Base-by-base conservation (phyloP, 768 basidiomycete species). In the Amanita polypyramis region DNA sequence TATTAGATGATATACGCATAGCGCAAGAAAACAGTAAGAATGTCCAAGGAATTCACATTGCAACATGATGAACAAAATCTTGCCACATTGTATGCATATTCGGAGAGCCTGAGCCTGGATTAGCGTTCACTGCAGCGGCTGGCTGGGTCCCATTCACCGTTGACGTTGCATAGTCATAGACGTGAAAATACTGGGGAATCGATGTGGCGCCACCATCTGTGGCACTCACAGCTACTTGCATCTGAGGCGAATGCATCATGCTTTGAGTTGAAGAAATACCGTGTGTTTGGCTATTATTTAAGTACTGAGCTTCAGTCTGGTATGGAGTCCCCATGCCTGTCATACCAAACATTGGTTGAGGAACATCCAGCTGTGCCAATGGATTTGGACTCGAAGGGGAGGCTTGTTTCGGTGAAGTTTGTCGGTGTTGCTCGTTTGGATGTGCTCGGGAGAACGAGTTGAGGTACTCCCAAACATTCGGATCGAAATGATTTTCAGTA, bases 151-250 rank as follows among this genome's bases (percentile, higher is more conserved):
- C 53, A 49, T 53, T 58, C 38, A 50, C 39, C 50, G 56, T 51
- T 36, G 60, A 64, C 53, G 70, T 63, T 17, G 70, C 74, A 58
- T 86, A 85, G 59, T 85, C 84, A 54, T 82, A 85, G 27, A 85
- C 83, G 1, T 82, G 74, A 71, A 87, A 85, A 56, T 85, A 86
- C 56, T 73, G 76, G 11, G 83, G 84, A 65, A 80, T 77, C 32
- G 58, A 41, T 21, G 36, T 21, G 5, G 39, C 23, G 8, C 17
- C 17, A 40, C 20, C 17, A 12, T 25, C 14, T 21, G 20, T 25
- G 33, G 19, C n/a, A 37, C 23, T n/a, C 23, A 15, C 35, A 6
- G 25, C n/a, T 8, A 10, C 30, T 11, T 49, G 47, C 1, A 17
- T 8, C 4, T 47, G 46, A 12, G 46, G 27, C 2, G 36, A 30